Percentiles rank a stretch among this genome's conserved stretches.
Conservation (phyloP, 169 alveolate genomes). For the Plasmodium adleri region DNA sequence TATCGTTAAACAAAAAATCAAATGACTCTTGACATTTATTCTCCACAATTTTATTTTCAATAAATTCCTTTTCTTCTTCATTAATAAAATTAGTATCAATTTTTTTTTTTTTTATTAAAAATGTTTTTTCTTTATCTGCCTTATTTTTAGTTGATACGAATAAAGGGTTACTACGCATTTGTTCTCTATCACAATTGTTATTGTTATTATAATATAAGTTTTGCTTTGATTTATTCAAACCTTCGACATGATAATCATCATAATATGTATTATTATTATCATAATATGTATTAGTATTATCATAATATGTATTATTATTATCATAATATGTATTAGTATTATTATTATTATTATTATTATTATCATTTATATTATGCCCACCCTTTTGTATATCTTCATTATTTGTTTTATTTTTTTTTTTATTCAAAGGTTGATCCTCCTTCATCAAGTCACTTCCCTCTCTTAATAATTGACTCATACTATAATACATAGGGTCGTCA, state of each 20-base stretch:
- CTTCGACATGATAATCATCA: too few species aligned
- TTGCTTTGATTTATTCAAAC: not conserved
- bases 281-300: too few species aligned
- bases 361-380: not conserved
- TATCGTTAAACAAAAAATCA: too few species aligned
- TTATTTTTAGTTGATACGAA: too few species aligned
- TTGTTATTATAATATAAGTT: not conserved
- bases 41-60: not conserved
- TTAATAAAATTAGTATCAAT: not conserved
- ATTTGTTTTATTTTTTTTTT: not conserved
- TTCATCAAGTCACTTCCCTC: not conserved
- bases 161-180: too few species aligned
- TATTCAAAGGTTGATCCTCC: not conserved
- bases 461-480: not conserved
- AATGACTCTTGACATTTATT: not conserved
- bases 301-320: too few species aligned
- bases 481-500: conserved; percentile 11
- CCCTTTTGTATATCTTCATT: not conserved
- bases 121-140: too few species aligned
- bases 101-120: not conserved
- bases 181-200: too few species aligned
- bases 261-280: too few species aligned
- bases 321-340: too few species aligned
- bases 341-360: too few species aligned
- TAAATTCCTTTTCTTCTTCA: not conserved